Base-by-base conservation (phyloP, 352 stramenopile genomes). In the Elongisporangium senticosum region DNA sequence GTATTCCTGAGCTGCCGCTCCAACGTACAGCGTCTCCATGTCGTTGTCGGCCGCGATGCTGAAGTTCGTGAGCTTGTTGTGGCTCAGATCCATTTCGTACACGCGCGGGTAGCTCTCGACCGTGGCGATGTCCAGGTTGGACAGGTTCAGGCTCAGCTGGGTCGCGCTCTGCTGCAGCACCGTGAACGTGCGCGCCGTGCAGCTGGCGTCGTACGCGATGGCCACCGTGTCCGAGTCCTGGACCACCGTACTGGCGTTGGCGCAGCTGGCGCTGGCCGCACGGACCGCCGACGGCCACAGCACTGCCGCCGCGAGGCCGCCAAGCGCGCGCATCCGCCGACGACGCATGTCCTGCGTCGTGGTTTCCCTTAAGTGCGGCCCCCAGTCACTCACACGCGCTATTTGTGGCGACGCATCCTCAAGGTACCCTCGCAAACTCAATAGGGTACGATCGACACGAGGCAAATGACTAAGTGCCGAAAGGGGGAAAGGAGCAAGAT, bases 21-120 rank as follows among this genome's bases (percentile, higher is more conserved):
- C 15, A 1, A 71, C 68, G 50, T 69, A 79, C 71, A 89, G 64
- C 23, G 74, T 56, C 40, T 83, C 64, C 74, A 86, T 86, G 58
- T 81, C 65, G 51, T 74, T 79, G 58, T 89, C 75, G 21, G 53
- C 61, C n/a, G 56, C 48, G 2, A 74, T 58, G 7, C 62, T 59
- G 59, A 89, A 86, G 19, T 57, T 77, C 63, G 79, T 62, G 54
- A 89, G 68, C n/a, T 71, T 49, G 62, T 89, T 89, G 60, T 83
- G 64, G 54, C 69, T 74, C 17, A 86, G 68, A 52, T 67, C 77
- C 68, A 89, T 53, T 47, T 69, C 69, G 59, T 83, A 82, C 19
- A 87, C 75, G 20, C 61, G 68, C 49, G 80, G 80, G 47, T 87
- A 87, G 61, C 67, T 77, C 19, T 49, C 43, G 14, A 90, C 74